phyloP scores from a whole-genome alignment of 1,139 yeast species.

The Pneumocystis canis region DNA sequence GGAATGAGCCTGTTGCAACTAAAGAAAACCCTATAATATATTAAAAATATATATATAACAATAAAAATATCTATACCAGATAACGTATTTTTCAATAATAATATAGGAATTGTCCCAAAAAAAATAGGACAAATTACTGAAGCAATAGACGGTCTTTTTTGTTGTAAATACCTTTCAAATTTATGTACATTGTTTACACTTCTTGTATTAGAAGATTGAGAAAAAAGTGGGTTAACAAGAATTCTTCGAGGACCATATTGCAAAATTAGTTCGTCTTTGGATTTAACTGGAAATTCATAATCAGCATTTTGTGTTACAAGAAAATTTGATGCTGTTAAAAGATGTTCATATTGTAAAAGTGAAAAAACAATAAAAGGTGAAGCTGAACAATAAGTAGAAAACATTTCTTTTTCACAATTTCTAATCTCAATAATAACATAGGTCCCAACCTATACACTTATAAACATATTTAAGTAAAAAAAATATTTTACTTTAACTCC shows the following conservation, averaged over 20 bases:
- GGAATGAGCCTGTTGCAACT: slow-evolving; percentile 80
- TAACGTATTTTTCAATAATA: slow-evolving; percentile 24
- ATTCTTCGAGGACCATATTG: slow-evolving; percentile 92
- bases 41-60: slow-evolving; percentile 29
- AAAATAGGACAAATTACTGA: slow-evolving; percentile 82
- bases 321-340: slow-evolving; percentile 67
- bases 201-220: slow-evolving; percentile 42
- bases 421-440: slow-evolving; percentile 44
- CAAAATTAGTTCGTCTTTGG: slow-evolving; percentile 62
- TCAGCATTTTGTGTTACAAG: slow-evolving; percentile 72
- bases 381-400: slow-evolving; percentile 17
- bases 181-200: slow-evolving; percentile 78
- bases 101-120: slow-evolving; percentile 44
- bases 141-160: slow-evolving; percentile 62
- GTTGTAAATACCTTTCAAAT: slow-evolving; percentile 69
- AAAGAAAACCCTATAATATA: slow-evolving; percentile 39
- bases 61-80: slow-evolving; percentile 48
- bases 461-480: slow-evolving; percentile 7
- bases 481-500: slow-evolving; percentile 32
- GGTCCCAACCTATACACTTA: slow-evolving; percentile 44
- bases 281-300: slow-evolving; percentile 66
- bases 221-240: slow-evolving; percentile 69
- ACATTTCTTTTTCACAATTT: slow-evolving; percentile 39
- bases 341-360: slow-evolving; percentile 71
- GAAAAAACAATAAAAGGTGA: slow-evolving; percentile 53